Percentiles rank a stretch among this genome's conserved stretches.
Conservation (phyloP, 495 filamentous ascomycete species). For the Neurospora sublineolata region DNA sequence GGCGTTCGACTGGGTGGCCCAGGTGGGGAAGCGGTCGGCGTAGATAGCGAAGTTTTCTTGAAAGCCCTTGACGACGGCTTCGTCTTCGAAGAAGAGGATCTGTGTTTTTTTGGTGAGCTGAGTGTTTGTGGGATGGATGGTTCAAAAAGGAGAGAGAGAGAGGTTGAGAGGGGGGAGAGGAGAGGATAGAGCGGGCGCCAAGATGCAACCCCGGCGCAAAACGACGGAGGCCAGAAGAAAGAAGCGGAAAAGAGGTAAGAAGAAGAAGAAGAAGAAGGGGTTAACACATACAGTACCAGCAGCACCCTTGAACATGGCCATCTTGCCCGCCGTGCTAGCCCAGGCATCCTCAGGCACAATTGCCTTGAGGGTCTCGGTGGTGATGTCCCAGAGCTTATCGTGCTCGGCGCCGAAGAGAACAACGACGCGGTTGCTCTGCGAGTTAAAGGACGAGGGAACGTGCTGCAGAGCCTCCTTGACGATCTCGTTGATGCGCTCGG, state of each 20-base stretch:
- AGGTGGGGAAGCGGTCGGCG: constrained; percentile 48
- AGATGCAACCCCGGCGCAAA: neutral
- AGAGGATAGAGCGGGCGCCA: neutral
- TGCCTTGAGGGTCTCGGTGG: constrained; percentile 39
- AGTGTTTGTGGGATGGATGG: neutral
- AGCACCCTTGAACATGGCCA: constrained; percentile 41
- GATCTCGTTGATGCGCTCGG: constrained; percentile 44
- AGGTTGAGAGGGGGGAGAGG: neutral
- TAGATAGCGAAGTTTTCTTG: constrained; percentile 44
- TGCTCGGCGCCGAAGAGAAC: constrained; percentile 53
- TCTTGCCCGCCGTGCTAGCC: constrained; percentile 32
- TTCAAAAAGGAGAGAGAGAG: neutral
- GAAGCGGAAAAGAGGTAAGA: neutral
- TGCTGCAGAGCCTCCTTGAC: constrained; percentile 42
- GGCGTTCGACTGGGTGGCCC: constrained; percentile 49
- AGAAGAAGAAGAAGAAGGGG: neutral
- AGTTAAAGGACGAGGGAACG: constrained; percentile 54
- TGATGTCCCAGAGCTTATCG: constrained; percentile 53
- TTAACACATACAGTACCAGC: constrained; percentile 48
- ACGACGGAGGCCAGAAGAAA: too few relatives aligned
- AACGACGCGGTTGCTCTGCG: constrained; percentile 49
- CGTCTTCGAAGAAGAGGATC: constrained; percentile 57
- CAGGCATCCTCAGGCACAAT: constrained; percentile 46
- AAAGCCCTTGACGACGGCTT: constrained; percentile 34
- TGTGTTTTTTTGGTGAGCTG: constrained; percentile 12